phyloP scores from a whole-genome alignment of 805 yeast genomes.

The Metschnikowia santaceciliae region DNA sequence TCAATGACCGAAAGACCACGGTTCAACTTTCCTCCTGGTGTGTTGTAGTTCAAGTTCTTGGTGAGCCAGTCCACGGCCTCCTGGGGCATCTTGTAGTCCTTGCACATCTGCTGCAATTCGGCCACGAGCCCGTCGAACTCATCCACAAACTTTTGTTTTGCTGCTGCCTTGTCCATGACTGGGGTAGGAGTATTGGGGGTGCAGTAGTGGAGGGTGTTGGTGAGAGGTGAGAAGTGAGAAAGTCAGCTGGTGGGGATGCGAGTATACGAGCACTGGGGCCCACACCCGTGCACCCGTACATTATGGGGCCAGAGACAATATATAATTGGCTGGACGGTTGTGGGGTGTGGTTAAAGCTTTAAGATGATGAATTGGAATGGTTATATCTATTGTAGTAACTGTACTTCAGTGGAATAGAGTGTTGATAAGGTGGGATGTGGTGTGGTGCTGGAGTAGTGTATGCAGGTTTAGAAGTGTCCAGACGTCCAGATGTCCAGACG shows the following conservation, averaged over 20 bases:
- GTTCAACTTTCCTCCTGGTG: slow-evolving; percentile 95
- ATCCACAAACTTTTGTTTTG: slow-evolving; percentile 54
- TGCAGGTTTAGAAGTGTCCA: no score
- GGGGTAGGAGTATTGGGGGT: no score
- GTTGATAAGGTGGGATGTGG: no score
- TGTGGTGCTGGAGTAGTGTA: no score
- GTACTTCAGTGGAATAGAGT: no score
- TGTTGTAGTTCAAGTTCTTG: slow-evolving; percentile 71
- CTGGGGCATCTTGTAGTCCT: slow-evolving; percentile 71
- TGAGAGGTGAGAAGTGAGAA: neutral
- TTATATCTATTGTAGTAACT: no score
- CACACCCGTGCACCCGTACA: slow-evolving; percentile 7
- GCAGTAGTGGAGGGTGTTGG: slow-evolving; percentile 1
- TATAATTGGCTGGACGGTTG: no score
- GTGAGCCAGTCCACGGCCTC: slow-evolving; percentile 87
- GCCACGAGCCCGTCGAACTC: slow-evolving; percentile 75
- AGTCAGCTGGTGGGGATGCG: neutral
- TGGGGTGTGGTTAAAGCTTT: no score
- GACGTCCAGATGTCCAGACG: no score
- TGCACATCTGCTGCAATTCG: slow-evolving; percentile 63
- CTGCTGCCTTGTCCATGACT: slow-evolving; percentile 28
- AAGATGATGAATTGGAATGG: no score
- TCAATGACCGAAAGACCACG: slow-evolving; percentile 95
- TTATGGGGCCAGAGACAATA: no score
- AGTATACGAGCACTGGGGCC: slow-evolving; percentile 3